Conservation (phyloP, 2,329 filamentous ascomycete species). For the Botrytis pseudocinerea region DNA sequence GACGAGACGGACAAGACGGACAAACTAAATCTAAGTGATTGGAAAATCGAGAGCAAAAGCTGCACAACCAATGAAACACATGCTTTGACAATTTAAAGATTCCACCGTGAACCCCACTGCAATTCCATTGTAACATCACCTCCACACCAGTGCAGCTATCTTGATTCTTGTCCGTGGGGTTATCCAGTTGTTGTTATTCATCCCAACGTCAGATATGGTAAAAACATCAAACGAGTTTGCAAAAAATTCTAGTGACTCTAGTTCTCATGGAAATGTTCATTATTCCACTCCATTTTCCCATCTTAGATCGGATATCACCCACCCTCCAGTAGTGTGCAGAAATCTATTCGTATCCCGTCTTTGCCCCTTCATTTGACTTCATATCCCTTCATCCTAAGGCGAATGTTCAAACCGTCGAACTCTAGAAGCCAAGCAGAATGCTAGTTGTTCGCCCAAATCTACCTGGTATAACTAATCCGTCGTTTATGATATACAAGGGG, state of each 20-base stretch:
- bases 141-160: not conserved
- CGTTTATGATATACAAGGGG: conserved; percentile 15
- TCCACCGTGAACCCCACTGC: not conserved
- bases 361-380: not conserved
- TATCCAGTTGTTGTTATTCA: not conserved
- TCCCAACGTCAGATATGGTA: not conserved
- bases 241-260: not conserved
- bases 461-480: not conserved
- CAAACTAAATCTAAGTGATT: not conserved
- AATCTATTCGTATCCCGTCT: not conserved
- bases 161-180: not conserved
- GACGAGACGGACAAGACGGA: too few species aligned
- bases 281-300: not conserved
- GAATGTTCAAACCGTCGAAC: not conserved
- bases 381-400: not conserved
- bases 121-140: conserved; percentile 8
- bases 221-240: not conserved
- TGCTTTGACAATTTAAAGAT: not conserved
- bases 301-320: not conserved
- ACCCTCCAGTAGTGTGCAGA: not conserved
- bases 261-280: not conserved
- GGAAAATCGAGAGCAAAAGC: not conserved
- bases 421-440: not conserved
- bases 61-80: not conserved
- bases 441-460: not conserved